Percentiles rank a stretch among this genome's conserved stretches.
Conservation (phyloP, 495 filamentous ascomycete species). For the Talaromyces proteolyticus region DNA sequence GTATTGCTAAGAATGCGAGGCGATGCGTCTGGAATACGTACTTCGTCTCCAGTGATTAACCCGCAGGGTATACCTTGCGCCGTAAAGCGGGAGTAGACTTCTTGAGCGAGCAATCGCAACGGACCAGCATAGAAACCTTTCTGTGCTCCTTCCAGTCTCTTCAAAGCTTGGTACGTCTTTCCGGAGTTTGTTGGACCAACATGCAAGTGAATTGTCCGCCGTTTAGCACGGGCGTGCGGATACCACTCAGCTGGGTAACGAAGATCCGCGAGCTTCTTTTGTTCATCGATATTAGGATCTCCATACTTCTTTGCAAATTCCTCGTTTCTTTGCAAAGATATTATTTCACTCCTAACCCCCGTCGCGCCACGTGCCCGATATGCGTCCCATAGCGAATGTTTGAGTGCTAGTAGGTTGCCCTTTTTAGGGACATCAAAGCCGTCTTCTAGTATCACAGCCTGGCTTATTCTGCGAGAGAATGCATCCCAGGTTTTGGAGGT, state of each 20-base stretch:
- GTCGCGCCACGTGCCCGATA: conserved; percentile 41
- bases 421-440: conserved; percentile 5
- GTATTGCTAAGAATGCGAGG: conserved; percentile 73
- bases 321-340: conserved; percentile 53
- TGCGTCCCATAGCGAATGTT: conserved; percentile 43
- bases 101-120: conserved; percentile 84
- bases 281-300: conserved; percentile 43
- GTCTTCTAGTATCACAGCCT: conserved; percentile 25
- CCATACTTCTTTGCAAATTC: conserved; percentile 37
- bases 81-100: conserved; percentile 79
- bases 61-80: conserved; percentile 68
- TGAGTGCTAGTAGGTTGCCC: conserved; percentile 19
- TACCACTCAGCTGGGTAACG: conserved; percentile 89
- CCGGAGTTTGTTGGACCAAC: conserved; percentile 98
- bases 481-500: conserved; percentile 18
- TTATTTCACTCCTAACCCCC: conserved; percentile 51
- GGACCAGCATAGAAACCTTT: conserved; percentile 89
- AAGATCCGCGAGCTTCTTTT: conserved; percentile 67
- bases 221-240: conserved; percentile 67
- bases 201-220: conserved; percentile 84
- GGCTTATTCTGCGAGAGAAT: conserved; percentile 30
- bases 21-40: conserved; percentile 47
- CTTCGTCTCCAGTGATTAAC: conserved; percentile 89
- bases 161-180: conserved; percentile 92
- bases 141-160: conserved; percentile 71